Percentiles rank a stretch among this genome's conserved stretches.
Evolutionary conservation across 2,329 filamentous ascomycete species (phyloP).

Genomic region (Aspergillus alliaceus): DNA sequence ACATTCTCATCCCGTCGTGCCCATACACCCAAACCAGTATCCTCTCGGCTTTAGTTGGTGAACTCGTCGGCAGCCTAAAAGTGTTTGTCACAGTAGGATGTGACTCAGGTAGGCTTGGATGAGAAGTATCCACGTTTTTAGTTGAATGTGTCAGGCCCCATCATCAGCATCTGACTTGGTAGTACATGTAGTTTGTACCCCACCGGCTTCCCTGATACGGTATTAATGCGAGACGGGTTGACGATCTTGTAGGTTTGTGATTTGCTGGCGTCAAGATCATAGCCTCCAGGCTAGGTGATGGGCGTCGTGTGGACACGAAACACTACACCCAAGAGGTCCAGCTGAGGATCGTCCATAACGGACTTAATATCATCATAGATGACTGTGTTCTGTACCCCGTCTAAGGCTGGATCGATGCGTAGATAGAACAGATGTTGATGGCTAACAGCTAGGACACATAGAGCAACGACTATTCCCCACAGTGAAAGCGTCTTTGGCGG

Average conservation of each 20-base stretch:
- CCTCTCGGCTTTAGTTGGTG: conserved; percentile 47
- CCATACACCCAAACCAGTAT: conserved; percentile 28
- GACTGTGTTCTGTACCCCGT: conserved; percentile 56
- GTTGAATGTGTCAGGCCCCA: conserved; percentile 43
- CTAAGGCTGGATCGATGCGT: conserved; percentile 65
- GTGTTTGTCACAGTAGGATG: conserved; percentile 29
- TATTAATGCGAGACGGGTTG: not conserved
- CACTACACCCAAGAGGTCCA: not conserved
- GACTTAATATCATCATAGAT: not conserved
- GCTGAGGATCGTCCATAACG: not conserved
- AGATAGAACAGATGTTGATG: conserved; percentile 70
- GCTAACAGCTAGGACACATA: conserved; percentile 66
- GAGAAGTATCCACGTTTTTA: conserved; percentile 14
- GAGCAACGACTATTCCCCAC: conserved; percentile 64
- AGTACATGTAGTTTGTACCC: conserved; percentile 46
- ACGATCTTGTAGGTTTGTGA: not conserved
- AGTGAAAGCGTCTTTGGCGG: conserved; percentile 53
- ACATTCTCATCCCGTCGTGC: not conserved
- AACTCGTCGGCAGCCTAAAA: conserved; percentile 52
- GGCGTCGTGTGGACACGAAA: not conserved
- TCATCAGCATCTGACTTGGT: conserved; percentile 50
- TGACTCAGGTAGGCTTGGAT: not conserved
- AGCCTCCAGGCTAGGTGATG: not conserved
- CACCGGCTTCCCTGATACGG: conserved; percentile 47
- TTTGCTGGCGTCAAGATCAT: not conserved